Evolutionary conservation across 2,329 filamentous ascomycete genomes (phyloP).

Genomic region (Myriosclerotinia scirpicola): DNA sequence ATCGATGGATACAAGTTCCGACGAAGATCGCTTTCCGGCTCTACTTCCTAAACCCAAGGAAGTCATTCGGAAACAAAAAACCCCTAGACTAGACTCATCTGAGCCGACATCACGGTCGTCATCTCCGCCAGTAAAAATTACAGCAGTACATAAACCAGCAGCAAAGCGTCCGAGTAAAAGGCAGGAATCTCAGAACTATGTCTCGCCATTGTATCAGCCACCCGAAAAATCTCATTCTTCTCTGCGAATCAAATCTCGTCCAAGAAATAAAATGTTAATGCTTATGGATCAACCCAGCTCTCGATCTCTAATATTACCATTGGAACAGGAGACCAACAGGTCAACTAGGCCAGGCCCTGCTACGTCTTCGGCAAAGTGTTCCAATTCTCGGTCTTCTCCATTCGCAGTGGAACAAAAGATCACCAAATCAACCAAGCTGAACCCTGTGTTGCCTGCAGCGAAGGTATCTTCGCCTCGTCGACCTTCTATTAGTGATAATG

Average conservation of each 20-base stretch:
- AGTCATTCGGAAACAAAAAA: not conserved
- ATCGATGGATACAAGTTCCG: constrained; percentile 12
- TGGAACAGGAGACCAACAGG: not conserved
- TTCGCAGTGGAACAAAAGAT: not conserved
- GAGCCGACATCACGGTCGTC: not conserved
- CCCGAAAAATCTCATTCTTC: constrained; percentile 28
- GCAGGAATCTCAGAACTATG: not conserved
- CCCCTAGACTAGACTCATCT: not conserved
- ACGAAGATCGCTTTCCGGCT: not conserved
- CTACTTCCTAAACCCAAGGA: not conserved
- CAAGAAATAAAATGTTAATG: constrained; percentile 39
- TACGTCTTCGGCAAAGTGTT: not conserved
- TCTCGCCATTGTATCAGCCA: not conserved
- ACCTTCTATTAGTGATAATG: not conserved
- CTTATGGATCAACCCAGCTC: constrained; percentile 33
- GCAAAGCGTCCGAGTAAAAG: not conserved
- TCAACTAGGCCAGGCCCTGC: not conserved
- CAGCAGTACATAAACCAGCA: not conserved
- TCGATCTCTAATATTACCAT: constrained; percentile 14
- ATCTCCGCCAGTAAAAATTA: not conserved
- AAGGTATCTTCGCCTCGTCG: not conserved
- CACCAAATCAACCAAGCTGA: not conserved
- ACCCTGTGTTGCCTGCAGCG: not conserved
- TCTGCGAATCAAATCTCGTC: constrained; percentile 38
- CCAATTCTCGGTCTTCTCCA: not conserved